Evolutionary conservation across 768 basidiomycete species (phyloP).

Genomic region (Zangia roseola): DNA sequence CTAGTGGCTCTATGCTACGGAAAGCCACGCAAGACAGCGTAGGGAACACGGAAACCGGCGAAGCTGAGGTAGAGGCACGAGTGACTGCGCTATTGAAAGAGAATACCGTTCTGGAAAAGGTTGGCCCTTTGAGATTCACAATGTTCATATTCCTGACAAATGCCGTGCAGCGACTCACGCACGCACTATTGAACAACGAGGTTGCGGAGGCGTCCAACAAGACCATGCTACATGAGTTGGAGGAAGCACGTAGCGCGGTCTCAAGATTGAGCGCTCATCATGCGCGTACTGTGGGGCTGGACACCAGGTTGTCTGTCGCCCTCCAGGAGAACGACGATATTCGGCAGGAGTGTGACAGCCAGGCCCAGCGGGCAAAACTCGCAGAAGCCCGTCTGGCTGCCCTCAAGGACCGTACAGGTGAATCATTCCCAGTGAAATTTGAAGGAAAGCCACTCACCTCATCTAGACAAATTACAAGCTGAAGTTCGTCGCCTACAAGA

Average conservation of each 20-base stretch:
- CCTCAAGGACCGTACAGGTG: constrained; percentile 68
- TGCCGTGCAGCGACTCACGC: constrained; percentile 61
- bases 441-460: constrained; percentile 5
- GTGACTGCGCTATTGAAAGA: constrained; percentile 47
- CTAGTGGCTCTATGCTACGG: constrained; percentile 12
- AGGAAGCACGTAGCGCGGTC: constrained; percentile 67
- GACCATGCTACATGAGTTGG: constrained; percentile 67
- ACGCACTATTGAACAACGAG: constrained; percentile 79
- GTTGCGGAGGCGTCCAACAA: constrained; percentile 78
- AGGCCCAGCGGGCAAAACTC: constrained; percentile 60
- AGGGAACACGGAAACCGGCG: constrained; percentile 10
- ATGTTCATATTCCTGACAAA: constrained; percentile 4
- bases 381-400: constrained; percentile 67
- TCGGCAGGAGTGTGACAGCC: constrained; percentile 76
- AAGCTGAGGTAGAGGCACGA: constrained; percentile 31
- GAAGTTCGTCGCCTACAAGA: constrained; percentile 67
- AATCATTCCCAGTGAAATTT: constrained; percentile 6
- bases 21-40: constrained; percentile 13
- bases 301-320: constrained; percentile 60
- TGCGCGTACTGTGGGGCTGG: constrained; percentile 69
- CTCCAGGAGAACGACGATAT: constrained; percentile 80
- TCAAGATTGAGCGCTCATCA: constrained; percentile 67
- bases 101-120: constrained; percentile 56
- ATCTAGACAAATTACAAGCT: constrained; percentile 62
- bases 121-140: neutral